Base-by-base conservation (phyloP, 2,329 filamentous ascomycete species). In the Samsoniella hepiali region DNA sequence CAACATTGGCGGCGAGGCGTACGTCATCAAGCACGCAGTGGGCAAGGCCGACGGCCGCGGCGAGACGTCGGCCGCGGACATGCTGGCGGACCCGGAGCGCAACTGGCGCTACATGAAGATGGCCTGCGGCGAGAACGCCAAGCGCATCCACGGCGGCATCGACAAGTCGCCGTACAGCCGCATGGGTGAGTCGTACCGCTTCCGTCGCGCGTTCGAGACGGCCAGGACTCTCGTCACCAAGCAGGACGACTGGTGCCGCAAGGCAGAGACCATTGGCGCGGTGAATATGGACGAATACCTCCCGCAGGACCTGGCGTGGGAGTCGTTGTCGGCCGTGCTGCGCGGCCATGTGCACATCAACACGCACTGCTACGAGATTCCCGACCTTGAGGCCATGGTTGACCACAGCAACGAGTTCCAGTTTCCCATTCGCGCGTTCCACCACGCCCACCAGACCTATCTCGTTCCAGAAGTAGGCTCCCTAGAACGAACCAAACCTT, bases 31-130 rank as follows among this genome's bases (percentile, higher is more conserved):
- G 75, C 86, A 88, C 65, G 84, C 87, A 10, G 83, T 89, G 11
- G 87, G 87, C 27, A 79, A 79, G 62, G 68, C 77, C 0, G 82
- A 88, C 66, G 85, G 87, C 3, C 82, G 88, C 29, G 76, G 80
- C 17, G 88, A 90, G 72, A 82, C 88, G 50, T 88, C 86, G 60
- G 85, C 84, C 2, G 75, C 79, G 31, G 84, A 89, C 67, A 80
- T 90, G 77, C 78, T 90, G 10, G 88, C 88, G 1, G 86, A 89
- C 58, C 87, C 87, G 0, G 86, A 88, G 49, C 79, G 80, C 29
- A 84, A 78, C 65, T 88, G 87, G 84, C 81, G 88, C 27, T 91
- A 89, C 72, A 88, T 91, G 81, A 91, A 91, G 76, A 91, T 91
- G 88, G 88, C 88, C 0, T 91, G 88, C 67, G 88, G 88, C 42